Base-by-base conservation (phyloP, 331 rosid genomes). In the Quercus phellos region DNA sequence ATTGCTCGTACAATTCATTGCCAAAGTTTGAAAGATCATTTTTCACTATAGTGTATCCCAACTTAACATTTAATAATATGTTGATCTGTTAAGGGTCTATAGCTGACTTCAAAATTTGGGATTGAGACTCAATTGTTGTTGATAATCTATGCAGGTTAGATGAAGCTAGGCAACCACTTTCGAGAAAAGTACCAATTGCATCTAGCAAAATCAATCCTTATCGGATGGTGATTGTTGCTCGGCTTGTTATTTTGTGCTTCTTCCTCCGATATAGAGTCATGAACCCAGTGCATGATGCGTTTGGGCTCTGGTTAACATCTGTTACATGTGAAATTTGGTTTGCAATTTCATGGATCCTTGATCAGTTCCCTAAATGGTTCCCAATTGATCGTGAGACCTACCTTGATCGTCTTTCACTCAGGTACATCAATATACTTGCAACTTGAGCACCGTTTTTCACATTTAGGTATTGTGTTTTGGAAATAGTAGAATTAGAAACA, bases 311-410 rank as follows among this genome's bases (percentile, higher is more conserved):
- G 99, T 81, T 95, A 71, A 84, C 89, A 54, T 92, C 99, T 17
- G 93, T 95, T 29, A 76, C 84, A 17, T 91, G 99, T 80, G 99
- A 95, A 82, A 84, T 95, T 61, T 95, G 99, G 99, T 92, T 95
- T 75, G 92, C 96, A 34, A 22, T 91, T 43, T 95, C 99, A 63
- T 95, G 99, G 99, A 79, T 95, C 18, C 84, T 93, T 77, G 99
- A 95, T 89, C 99, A 95, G 86, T 70, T 95, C 75, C 97, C 99
- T 5, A 95, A 91, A 88, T 95, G 99, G 99, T 93, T 84, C 74
- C 99, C 99, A 63, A 93, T 93, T 51, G 93, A 90, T 74, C 97
- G 99, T 0, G 96, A 95, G 85, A 93, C 99, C 51, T 95, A 92
- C 77, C 93, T 95, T 14, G 99, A 93, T 55, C 90, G 99, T 27